These are phyloP conservation scores for Penicillium glabrum DNA, from an alignment of 2,329 filamentous ascomycete genomes.

Conservation along the genomic window DNA sequence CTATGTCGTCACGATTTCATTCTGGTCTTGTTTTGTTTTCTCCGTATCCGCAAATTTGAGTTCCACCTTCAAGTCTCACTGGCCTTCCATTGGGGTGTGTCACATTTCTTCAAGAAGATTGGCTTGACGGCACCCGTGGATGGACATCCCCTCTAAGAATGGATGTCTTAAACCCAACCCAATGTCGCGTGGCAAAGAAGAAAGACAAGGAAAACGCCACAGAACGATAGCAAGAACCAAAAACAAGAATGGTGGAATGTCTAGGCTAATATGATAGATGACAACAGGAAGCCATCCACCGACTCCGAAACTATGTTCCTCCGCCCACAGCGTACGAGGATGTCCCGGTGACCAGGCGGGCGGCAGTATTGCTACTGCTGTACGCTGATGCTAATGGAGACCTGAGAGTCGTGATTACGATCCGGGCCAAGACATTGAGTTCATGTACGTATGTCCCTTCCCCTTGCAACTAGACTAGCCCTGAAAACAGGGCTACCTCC, in stretches of 20 bases:
- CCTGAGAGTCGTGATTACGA: conserved; percentile 65
- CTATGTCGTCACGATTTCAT: not conserved
- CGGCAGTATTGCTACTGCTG: conserved; percentile 83
- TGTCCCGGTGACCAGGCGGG: conserved; percentile 64
- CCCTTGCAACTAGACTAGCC: not conserved
- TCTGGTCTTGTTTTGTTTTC: not conserved
- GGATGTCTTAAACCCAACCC: conserved; percentile 13
- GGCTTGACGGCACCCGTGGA: conserved; percentile 13
- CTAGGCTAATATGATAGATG: not conserved
- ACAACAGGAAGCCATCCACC: conserved; percentile 52
- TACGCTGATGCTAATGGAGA: conserved; percentile 83
- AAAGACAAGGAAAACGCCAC: not conserved
- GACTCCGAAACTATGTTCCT: conserved; percentile 57
- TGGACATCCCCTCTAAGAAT: conserved; percentile 18
- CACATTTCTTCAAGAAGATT: not conserved
- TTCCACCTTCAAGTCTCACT: not conserved
- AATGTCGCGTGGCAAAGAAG: conserved; percentile 6
- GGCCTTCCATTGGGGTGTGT: not conserved
- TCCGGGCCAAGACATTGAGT: conserved; percentile 59
- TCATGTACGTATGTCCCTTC: conserved; percentile 47
- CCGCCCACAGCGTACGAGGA: conserved; percentile 58
- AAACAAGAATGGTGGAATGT: not conserved
- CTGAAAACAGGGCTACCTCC: not conserved
- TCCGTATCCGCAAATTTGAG: not conserved
- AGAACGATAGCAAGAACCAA: not conserved